Evolutionary conservation across 2,329 filamentous ascomycete genomes (phyloP).

Genomic region (Beauveria varroae): DNA sequence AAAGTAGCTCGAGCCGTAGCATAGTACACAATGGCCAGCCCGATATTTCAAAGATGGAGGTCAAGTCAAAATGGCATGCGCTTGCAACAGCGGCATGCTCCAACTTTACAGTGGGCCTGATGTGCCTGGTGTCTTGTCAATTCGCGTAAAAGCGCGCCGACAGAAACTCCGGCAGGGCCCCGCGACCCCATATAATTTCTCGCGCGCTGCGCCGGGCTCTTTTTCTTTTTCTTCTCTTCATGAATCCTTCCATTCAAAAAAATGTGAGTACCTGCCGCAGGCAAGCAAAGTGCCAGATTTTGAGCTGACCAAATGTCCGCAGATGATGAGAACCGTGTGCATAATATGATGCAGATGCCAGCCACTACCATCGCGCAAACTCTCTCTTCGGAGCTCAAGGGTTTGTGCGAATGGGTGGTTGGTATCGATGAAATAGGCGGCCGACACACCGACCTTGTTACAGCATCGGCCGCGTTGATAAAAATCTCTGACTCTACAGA

Average conservation of each 20-base stretch:
- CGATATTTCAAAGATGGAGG: background rate
- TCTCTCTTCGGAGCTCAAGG: conserved; percentile 92
- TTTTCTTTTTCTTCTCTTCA: conserved; percentile 49
- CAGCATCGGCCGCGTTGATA: conserved; percentile 86
- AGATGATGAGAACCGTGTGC: conserved; percentile 99
- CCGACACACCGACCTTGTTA: conserved; percentile 99
- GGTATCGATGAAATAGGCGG: conserved; percentile 93
- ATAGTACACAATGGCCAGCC: background rate
- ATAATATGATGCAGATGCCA: conserved; percentile 72
- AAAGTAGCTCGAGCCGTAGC: background rate
- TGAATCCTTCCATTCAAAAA: conserved; percentile 99
- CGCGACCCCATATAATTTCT: conserved; percentile 28
- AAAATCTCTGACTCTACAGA: conserved; percentile 81
- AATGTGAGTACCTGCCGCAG: conserved; percentile 56
- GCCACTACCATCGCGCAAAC: conserved; percentile 58
- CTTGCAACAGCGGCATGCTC: background rate
- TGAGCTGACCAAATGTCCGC: conserved; percentile 24
- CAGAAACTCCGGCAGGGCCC: conserved; percentile 20
- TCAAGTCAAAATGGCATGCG: background rate
- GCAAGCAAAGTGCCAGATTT: conserved; percentile 14
- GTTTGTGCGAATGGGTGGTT: conserved; percentile 57
- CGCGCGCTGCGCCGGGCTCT: conserved; percentile 20
- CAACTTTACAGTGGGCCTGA: conserved; percentile 11
- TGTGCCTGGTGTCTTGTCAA: background rate
- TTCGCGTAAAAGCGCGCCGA: conserved; percentile 17